A percentile compares a stretch with the other conserved stretches of the same genome.
Evolutionary conservation across 345 rosid genomes (phyloP).

Genomic region (Acer negundo): DNA sequence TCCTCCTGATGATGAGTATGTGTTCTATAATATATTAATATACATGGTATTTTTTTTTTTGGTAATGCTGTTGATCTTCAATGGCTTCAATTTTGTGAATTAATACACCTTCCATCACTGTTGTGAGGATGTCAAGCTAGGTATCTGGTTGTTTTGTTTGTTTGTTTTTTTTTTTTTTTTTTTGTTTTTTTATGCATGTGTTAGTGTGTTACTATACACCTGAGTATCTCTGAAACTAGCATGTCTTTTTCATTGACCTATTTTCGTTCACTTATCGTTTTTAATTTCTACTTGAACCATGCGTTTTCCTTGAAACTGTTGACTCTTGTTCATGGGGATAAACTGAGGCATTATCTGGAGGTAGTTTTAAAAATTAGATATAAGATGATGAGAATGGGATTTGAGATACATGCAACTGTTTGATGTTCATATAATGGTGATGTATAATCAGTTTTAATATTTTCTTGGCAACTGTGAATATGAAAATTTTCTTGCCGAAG

Average conservation of each 20-base stretch:
- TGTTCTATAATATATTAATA: slow-evolving; percentile 18
- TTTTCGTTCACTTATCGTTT: background rate
- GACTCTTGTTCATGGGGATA: background rate
- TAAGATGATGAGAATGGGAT: slow-evolving; percentile 1
- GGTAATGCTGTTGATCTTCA: background rate
- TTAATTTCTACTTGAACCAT: background rate
- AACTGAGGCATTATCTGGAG: background rate
- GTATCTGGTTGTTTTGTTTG: background rate
- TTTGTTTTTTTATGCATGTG: background rate
- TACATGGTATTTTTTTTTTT: background rate
- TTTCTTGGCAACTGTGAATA: background rate
- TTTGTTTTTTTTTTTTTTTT: too few species aligned
- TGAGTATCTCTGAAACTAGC: background rate
- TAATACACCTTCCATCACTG: background rate
- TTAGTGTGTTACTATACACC: background rate
- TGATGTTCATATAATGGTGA: background rate
- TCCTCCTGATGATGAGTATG: slow-evolving; percentile 55
- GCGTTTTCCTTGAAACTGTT: slow-evolving; percentile 8
- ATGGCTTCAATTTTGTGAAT: background rate
- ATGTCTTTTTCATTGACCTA: background rate
- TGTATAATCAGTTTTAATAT: background rate
- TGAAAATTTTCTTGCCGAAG: slow-evolving; percentile 6
- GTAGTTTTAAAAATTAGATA: background rate
- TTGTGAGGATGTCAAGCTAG: background rate
- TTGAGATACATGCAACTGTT: background rate